Conservation (phyloP, 331 rosid genomes). For the Spiraea crenata region DNA sequence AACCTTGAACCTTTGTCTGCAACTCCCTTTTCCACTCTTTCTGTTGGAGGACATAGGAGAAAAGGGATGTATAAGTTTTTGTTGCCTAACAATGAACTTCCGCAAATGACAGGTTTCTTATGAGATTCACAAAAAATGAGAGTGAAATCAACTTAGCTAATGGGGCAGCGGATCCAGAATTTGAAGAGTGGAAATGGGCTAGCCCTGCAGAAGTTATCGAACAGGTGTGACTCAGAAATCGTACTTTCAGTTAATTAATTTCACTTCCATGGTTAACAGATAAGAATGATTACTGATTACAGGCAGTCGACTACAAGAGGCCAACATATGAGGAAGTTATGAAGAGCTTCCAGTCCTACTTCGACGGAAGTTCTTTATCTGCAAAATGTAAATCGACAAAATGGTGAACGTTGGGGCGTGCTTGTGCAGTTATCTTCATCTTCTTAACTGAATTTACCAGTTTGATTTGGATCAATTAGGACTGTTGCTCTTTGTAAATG, state of each 20-base stretch:
- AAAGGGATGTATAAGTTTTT: not conserved
- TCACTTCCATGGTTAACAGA: slow-evolving; percentile 6
- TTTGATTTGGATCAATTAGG: slow-evolving; percentile 33
- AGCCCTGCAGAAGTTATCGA: slow-evolving; percentile 80
- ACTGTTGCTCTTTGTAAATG: slow-evolving; percentile 59
- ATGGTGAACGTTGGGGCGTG: slow-evolving; percentile 62
- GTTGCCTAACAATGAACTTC: slow-evolving; percentile 22
- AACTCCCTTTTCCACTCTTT: too few relatives aligned
- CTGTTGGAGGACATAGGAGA: not conserved
- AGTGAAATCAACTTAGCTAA: slow-evolving; percentile 78
- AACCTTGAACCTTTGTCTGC: not conserved
- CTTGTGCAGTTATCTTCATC: slow-evolving; percentile 32
- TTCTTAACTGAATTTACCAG: slow-evolving; percentile 33
- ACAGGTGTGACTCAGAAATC: slow-evolving; percentile 48
- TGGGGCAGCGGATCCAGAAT: slow-evolving; percentile 89
- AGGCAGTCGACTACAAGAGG: slow-evolving; percentile 99
- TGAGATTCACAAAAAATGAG: slow-evolving; percentile 70
- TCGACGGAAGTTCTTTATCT: slow-evolving; percentile 55
- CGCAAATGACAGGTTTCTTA: slow-evolving; percentile 68
- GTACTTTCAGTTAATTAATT: not conserved
- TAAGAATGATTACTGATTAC: slow-evolving; percentile 28
- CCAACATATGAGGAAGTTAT: slow-evolving; percentile 90
- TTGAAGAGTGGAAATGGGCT: slow-evolving; percentile 99
- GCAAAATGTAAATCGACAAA: slow-evolving; percentile 86
- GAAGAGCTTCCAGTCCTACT: slow-evolving; percentile 70